Evolutionary conservation across 2,329 filamentous ascomycete genomes (phyloP), one percentile per base, ranked within the genome.

Genomic region (Aspergillus thermomutatus): DNA sequence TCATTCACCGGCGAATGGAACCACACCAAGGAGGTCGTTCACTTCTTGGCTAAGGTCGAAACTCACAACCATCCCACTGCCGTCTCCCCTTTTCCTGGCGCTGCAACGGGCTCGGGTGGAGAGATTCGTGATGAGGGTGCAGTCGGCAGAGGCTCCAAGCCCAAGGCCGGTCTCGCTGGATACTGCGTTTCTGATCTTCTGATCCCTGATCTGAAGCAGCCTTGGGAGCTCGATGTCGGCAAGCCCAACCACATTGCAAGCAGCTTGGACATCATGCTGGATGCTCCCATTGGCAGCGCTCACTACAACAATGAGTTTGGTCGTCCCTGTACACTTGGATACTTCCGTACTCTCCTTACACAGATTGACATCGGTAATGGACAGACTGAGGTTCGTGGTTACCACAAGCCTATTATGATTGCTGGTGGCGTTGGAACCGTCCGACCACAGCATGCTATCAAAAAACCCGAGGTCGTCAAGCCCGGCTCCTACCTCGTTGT

Each of bases 321-420:
- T 26, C 85, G 94, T 40, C 93, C 94, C 37, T 92, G 88, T 69
- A 88, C 95, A 11, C 84, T 88, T 2, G 94, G 94, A 23, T 93
- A 92, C 70, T 99, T 99, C 81, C 84, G 93, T 59, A 99, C 94
- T 0, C 82, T 99, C 40, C 85, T 95, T 28, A 89, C 87, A 46
- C 82, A 86, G 56, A 82, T 89, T 28, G 80, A 83, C 26, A 74
- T 82, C n/a, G 82, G 80, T 47, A 80, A 84, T 55, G 84, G 83
- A 43, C 79, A 83, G 58, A 82, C 81, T 21, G 91, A 96, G 64
- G 83, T 91, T 69, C 84, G 93, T 64, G 94, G 94, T 25, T 99
- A 96, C 72, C 94, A 97, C 77, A 99, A 99, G 79, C 94, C 94
- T 9, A 97, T 96, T 73, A 96, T 97, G 91, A 91, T 99, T 77